Evolutionary conservation across 768 basidiomycete genomes (phyloP), one percentile per base, ranked within the genome.

Genomic region (Leccinellum rugosiceps): DNA sequence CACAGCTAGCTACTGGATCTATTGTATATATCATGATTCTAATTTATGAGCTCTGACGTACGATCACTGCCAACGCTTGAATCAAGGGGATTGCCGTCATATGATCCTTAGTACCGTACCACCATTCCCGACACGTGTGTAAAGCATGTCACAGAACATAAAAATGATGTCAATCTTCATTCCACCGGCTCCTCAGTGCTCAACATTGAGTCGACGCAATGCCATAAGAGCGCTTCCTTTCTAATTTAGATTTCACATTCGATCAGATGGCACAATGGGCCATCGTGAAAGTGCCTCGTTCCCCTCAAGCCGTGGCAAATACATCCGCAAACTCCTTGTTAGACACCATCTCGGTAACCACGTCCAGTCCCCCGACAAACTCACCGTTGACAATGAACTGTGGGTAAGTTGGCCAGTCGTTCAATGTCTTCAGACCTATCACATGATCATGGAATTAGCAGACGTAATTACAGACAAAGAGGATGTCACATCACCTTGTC

Each of bases 321-420:
- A 77, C 30, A 50, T 89, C 84, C 53, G 77, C 70, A 57, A 95
- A 81, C 74, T 97, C 94, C 21, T 88, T 92, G 57, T 68, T 86
- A 31, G 87, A 83, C 14, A 82, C 83, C 90, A 95, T 90, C 75
- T 98, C 96, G 70, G 85, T 83, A 23, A 95, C 83, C 52, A 98
- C 87, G 69, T 99, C 96, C 52, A 98, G 74, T 4, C 96, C 96
- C n/a, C 96, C 96, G 15, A 97, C 86, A 17, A 99, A 80, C 70
- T 98, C 93, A 6, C 97, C 95, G 3, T 91, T 84, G 51, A 94
- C 78, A 61, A 94, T 88, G 21, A 96, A 77, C 68, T 93, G 91
- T 3, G 91, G 90, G 76, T 82, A 92, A 4, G 90, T 96, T 0
- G 93, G 93, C 93, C 93, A 95, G 58, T 94, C 82, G 67, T 95